Base-by-base conservation (phyloP, 2,329 filamentous ascomycete genomes). In the Pleoardoris graminearum region DNA sequence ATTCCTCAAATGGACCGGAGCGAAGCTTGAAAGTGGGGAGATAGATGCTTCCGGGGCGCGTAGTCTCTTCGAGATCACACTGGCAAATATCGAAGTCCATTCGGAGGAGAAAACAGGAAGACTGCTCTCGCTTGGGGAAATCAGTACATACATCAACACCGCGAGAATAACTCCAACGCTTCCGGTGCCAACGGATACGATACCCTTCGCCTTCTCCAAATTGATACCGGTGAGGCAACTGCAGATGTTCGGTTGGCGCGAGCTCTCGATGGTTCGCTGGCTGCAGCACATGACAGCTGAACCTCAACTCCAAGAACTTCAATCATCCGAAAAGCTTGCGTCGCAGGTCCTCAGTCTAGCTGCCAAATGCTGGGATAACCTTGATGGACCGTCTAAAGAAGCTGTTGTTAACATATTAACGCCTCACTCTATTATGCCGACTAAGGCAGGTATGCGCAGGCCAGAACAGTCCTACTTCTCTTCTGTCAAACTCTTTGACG, bases 401-500 rank as follows among this genome's bases (percentile, higher is more conserved):
- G 83, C 82, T 0, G 79, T 96, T 3, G 76, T 83, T 7, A 77
- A 82, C 14, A 74, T 91, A 4, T 77, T 97, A 3, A 82, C 85
- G 48, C 77, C 81, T 2, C 80, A 88, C 44, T 83, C 90, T 0
- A 83, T 96, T 23, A 90, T 99, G 67, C 94, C 94, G 0, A 97
- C 94, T 0, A 97, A 91, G 69, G 75, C 87, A 59, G 94, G 94
- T 7, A 95, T 99, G 92, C 88, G 80, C 62, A 89, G 84, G 61
- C 94, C 94, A 4, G 76, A 79, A 3, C 91, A 97, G 59, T 87
- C 94, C 0, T 99, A 97, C 72, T 97, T 99, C 67, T 85, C 90
- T 1, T 88, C 85, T n/a, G 94, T 99, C 32, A 94, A 91, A 70
- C 79, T 99, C 0, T 99, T 99, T 66, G 91, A 97, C 56, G 94